Conservation (phyloP, 257 asterid species). For the Mitragyna speciosa region DNA sequence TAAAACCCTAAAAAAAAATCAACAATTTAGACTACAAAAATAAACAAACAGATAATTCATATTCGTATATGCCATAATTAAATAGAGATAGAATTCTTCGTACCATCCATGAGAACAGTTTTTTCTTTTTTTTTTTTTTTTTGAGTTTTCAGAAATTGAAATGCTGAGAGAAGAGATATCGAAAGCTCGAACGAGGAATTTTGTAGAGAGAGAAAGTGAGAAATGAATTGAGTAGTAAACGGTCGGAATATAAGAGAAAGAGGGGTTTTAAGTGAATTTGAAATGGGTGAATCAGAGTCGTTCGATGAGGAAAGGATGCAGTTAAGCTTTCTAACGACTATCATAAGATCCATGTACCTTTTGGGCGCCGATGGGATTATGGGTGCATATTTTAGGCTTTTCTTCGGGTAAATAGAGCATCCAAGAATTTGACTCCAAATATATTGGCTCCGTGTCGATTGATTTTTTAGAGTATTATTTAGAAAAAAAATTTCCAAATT, state of each 20-base stretch:
- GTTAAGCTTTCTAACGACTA: conserved; percentile 29
- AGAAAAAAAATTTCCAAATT: too few species aligned
- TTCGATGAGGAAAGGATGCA: conserved; percentile 3
- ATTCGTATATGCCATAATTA: background rate
- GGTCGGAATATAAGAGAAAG: conserved; percentile 29
- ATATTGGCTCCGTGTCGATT: too few species aligned
- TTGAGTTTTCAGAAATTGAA: background rate
- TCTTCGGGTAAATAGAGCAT: too few species aligned
- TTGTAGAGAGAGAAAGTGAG: conserved; percentile 15
- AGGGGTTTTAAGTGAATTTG: conserved; percentile 17
- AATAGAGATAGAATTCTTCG: too few species aligned
- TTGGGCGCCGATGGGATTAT: conserved; percentile 6
- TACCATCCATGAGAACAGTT: conserved; percentile 60
- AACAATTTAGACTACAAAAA: background rate
- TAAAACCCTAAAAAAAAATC: background rate
- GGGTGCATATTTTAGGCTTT: too few species aligned
- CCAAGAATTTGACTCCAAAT: too few species aligned
- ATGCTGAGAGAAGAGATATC: background rate
- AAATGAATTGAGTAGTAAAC: conserved; percentile 22
- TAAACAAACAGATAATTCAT: background rate
- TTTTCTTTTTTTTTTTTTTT: background rate
- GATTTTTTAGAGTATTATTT: too few species aligned
- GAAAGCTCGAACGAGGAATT: conserved; percentile 19
- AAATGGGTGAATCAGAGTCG: conserved; percentile 18
- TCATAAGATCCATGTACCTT: background rate